Percentiles rank a stretch among this genome's conserved stretches.
Conservation (phyloP, 2,329 filamentous ascomycete species). For the Neoscytalidium dimidiatum region DNA sequence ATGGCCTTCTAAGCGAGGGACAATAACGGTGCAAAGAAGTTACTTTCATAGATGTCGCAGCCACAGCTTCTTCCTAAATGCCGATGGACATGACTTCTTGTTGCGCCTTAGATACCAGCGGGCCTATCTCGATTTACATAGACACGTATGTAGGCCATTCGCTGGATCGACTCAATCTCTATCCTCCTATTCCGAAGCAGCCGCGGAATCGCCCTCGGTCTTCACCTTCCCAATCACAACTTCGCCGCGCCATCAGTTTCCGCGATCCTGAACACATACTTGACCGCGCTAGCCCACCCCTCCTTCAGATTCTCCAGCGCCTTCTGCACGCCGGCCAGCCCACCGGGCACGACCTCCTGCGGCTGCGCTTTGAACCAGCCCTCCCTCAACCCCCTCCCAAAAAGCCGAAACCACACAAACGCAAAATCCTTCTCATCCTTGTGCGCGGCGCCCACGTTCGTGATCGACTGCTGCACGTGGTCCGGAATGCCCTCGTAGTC, state of each 20-base stretch:
- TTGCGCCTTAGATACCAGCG: background rate
- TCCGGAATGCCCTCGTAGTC: constrained; percentile 34
- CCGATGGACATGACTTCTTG: background rate
- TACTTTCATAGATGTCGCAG: no score
- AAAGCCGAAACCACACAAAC: constrained; percentile 34
- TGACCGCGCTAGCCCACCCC: constrained; percentile 33
- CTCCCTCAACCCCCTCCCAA: constrained; percentile 34
- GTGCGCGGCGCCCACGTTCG: constrained; percentile 24
- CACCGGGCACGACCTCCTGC: constrained; percentile 32
- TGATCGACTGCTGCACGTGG: background rate
- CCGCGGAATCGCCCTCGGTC: no score
- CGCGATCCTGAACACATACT: constrained; percentile 33
- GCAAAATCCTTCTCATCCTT: constrained; percentile 36
- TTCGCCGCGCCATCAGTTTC: constrained; percentile 25
- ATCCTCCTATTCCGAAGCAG: background rate
- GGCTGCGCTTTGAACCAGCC: constrained; percentile 40
- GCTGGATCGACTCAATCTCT: background rate
- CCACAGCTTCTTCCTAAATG: no score
- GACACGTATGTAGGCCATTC: no score
- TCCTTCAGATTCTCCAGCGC: constrained; percentile 31
- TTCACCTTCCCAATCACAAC: background rate
- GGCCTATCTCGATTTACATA: no score
- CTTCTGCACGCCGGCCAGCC: constrained; percentile 29
- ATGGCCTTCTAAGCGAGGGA: no score
- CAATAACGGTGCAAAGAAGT: no score